These are phyloP conservation scores for Solanum medicagineum DNA, from an alignment of 257 asterid species.

Conservation along the genomic window DNA sequence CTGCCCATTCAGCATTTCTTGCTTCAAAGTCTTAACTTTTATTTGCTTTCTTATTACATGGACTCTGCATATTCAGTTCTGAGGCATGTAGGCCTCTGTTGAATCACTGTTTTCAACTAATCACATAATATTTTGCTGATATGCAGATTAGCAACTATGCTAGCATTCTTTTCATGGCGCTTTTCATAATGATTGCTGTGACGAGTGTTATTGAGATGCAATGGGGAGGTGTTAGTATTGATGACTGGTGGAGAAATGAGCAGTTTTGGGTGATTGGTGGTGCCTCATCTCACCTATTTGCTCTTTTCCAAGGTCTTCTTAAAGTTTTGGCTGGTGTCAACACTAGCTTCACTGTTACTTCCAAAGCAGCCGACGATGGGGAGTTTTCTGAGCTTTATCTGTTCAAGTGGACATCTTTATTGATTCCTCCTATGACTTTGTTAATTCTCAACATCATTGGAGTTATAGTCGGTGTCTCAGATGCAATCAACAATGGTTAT, in stretches of 20 bases:
- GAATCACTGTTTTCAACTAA: neutral
- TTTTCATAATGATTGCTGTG: constrained; percentile 70
- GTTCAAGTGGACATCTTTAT: constrained; percentile 87
- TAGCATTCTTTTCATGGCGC: constrained; percentile 64
- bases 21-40: neutral
- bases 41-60: neutral
- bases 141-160: constrained; percentile 92
- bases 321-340: constrained; percentile 81
- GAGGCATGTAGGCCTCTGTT: neutral
- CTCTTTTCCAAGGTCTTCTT: constrained; percentile 89
- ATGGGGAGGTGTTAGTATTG: constrained; percentile 89
- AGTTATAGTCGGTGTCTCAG: constrained; percentile 69
- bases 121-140: neutral
- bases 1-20: neutral
- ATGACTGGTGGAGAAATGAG: constrained; percentile 95
- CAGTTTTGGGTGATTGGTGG: constrained; percentile 99
- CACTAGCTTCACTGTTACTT: constrained; percentile 93
- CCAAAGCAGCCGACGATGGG: constrained; percentile 94
- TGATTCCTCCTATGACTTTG: constrained; percentile 86
- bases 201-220: constrained; percentile 82
- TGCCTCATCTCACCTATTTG: constrained; percentile 78
- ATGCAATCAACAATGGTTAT: constrained; percentile 83
- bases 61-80: neutral
- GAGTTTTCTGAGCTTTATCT: constrained; percentile 79
- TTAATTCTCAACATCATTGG: constrained; percentile 79